These are phyloP conservation scores for Rhazya stricta DNA, from an alignment of 257 asterid species.

Conservation along the genomic window DNA sequence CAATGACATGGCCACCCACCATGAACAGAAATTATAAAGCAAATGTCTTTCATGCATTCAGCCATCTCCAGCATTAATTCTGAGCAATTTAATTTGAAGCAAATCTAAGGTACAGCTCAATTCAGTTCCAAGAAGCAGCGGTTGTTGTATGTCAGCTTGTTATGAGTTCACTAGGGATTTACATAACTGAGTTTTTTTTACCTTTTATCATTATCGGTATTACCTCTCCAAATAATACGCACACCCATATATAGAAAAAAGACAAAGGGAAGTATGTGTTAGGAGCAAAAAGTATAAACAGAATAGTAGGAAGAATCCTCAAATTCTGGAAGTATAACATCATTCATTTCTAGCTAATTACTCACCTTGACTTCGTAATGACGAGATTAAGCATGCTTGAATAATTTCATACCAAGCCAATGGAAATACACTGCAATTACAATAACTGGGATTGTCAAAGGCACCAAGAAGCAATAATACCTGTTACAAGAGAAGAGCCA, in stretches of 20 bases:
- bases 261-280: neutral
- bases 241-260: neutral
- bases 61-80: neutral
- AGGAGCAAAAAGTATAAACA: neutral
- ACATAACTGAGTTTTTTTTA: neutral
- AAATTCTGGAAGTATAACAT: neutral
- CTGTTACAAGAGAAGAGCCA: constrained; percentile 24
- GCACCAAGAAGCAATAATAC: constrained; percentile 81
- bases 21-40: no score
- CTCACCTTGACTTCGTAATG: neutral
- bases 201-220: neutral
- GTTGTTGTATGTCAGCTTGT: neutral
- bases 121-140: neutral
- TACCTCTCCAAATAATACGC: neutral
- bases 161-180: neutral
- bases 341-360: neutral
- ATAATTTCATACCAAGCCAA: constrained; percentile 84
- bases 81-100: neutral
- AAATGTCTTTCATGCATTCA: neutral
- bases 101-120: neutral
- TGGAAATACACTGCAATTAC: constrained; percentile 61
- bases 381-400: constrained; percentile 69
- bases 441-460: constrained; percentile 65
- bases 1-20: neutral
- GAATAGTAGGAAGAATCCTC: neutral